Conservation (phyloP, 129 eudicot species). For the Calendula officinalis region DNA sequence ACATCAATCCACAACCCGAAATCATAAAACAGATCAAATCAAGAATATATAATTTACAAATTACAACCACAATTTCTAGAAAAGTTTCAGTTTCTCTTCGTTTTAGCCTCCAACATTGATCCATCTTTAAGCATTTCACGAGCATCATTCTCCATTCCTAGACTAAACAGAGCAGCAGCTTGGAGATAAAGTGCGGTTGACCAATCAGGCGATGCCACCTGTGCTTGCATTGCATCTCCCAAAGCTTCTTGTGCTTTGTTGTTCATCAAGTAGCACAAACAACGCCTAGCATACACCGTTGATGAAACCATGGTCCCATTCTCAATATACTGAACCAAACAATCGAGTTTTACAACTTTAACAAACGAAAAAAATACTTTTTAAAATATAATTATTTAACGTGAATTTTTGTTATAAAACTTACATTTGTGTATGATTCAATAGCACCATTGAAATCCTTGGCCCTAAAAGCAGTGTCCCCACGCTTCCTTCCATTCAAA, state of each 20-base stretch:
- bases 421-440: slow-evolving; percentile 48
- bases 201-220: slow-evolving; percentile 66
- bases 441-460: slow-evolving; percentile 62
- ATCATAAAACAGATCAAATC: slow-evolving; percentile 8
- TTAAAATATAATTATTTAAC: too few species aligned
- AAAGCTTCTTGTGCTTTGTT: slow-evolving; percentile 75
- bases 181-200: slow-evolving; percentile 64
- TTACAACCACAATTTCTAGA: slow-evolving; percentile 14
- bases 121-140: slow-evolving; percentile 63
- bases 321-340: slow-evolving; percentile 57
- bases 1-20: slow-evolving; percentile 22
- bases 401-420: neutral
- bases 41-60: neutral
- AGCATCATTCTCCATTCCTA: slow-evolving; percentile 75
- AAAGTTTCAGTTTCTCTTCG: slow-evolving; percentile 31
- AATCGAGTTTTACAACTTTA: neutral
- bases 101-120: slow-evolving; percentile 50
- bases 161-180: slow-evolving; percentile 61
- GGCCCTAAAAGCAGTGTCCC: slow-evolving; percentile 54
- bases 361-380: neutral
- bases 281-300: slow-evolving; percentile 64
- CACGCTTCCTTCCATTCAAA: slow-evolving; percentile 52
- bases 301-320: slow-evolving; percentile 60
- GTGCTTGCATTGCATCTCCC: slow-evolving; percentile 86
- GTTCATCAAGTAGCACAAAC: slow-evolving; percentile 65